Base-by-base conservation (phyloP, 2,329 filamentous ascomycete genomes). In the Drechslera avenae region DNA sequence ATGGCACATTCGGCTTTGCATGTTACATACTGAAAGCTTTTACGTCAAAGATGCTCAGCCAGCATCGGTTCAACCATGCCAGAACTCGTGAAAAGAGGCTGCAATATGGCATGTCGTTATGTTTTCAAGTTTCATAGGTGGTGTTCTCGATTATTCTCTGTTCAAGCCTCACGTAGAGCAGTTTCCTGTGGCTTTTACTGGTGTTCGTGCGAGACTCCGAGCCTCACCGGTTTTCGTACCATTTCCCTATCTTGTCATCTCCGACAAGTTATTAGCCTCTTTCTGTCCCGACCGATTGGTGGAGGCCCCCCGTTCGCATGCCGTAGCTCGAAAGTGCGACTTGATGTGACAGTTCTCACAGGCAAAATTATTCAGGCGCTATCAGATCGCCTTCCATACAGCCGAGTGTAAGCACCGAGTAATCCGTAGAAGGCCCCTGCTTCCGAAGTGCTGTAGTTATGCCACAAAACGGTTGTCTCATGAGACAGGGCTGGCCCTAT, bases 191-290 rank as follows among this genome's bases (percentile, higher is more conserved):
- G 45, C 46, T 46, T 49, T 46, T 17, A 39, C 50, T 28, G 37
- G 42, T 33, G 41, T 54, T 42, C 31, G 52, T 51, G 47, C 47
- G 23, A 50, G 46, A 50, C 47, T 45, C 46, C 33, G 49, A 42
- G 40, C 43, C 50, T 54, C 52, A 64, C 59, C 57, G 56, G 62
- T 57, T 62, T 55, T 55, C 51, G 56, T 56, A 54, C 57, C 61
- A 61, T 59, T 56, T 47, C 36, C 56, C 60, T 57, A 47, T 57
- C 50, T 54, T 43, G 49, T 53, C 50, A 44, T 54, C 37, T 45
- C 43, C 46, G 39, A 34, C 37, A 45, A 48, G 23, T 32, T 37
- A 35, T 23, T 40, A 21, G 32, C 26, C 43, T 28, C 21, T 30
- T 55, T 35, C 16, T 31, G 17, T 26, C 13, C 16, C 23, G 13